A percentile compares a stretch with the other conserved stretches of the same genome.
Conservation (phyloP, 2,329 filamentous ascomycete species). For the Teratosphaeria viscida region DNA sequence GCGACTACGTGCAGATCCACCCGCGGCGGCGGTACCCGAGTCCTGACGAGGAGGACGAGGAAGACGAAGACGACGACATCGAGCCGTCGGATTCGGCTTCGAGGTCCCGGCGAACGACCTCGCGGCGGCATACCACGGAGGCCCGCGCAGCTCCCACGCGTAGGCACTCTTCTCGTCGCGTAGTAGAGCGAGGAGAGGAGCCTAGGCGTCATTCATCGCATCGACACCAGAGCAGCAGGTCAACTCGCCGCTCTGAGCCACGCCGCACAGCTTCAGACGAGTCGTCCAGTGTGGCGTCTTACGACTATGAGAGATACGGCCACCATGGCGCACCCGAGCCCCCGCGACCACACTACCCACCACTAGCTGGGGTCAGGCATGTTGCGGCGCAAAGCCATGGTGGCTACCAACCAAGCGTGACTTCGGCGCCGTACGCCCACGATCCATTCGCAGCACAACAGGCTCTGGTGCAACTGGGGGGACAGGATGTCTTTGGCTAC, state of each 20-base stretch:
- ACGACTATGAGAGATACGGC: conserved; percentile 36
- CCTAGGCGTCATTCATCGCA: conserved; percentile 16
- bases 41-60: conserved; percentile 6
- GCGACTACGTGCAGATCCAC: conserved; percentile 10
- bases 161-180: conserved; percentile 30
- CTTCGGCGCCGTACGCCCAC: conserved; percentile 11
- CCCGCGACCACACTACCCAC: conserved; percentile 24
- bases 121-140: conserved; percentile 26
- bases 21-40: conserved; percentile 14
- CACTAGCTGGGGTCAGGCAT: conserved; percentile 19
- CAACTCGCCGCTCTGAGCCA: conserved; percentile 15
- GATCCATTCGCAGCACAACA: conserved; percentile 18
- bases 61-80: conserved; percentile 33
- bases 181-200: conserved; percentile 11
- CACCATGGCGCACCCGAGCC: conserved; percentile 26
- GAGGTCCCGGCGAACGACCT: conserved; percentile 24
- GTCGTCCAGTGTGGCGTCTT: conserved; percentile 32
- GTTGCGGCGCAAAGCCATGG: conserved; percentile 20
- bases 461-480: conserved; percentile 17
- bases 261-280: conserved; percentile 25
- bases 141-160: conserved; percentile 24
- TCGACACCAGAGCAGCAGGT: conserved; percentile 12
- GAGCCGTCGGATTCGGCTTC: conserved; percentile 42
- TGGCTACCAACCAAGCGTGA: conserved; percentile 24
- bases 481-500: conserved; percentile 29